phyloP scores from a whole-genome alignment of 331 rosid genomes.

The Telfairia occidentalis region DNA sequence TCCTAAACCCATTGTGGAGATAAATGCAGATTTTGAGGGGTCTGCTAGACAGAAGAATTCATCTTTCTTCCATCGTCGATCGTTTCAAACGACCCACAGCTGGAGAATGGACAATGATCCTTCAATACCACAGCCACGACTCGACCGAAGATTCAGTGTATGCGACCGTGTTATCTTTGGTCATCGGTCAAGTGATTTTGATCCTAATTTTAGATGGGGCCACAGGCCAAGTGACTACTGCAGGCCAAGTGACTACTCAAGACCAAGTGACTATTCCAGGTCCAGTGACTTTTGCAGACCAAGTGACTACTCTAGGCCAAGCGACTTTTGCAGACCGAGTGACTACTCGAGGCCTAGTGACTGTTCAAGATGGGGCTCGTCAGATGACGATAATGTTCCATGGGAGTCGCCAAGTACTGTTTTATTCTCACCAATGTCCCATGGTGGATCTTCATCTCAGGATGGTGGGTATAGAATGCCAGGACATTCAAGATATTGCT shows the following conservation, averaged over 20 bases:
- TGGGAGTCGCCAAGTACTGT: constrained; percentile 95
- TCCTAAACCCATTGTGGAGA: constrained; percentile 73
- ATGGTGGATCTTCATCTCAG: constrained; percentile 50
- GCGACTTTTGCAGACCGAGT: constrained; percentile 41
- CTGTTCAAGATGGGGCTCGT: constrained; percentile 89
- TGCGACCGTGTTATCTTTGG: constrained; percentile 89
- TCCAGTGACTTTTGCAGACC: constrained; percentile 73
- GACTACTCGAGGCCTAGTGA: constrained; percentile 39
- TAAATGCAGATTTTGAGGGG: constrained; percentile 95
- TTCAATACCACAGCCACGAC: constrained; percentile 56
- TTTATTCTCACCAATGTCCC: constrained; percentile 70
- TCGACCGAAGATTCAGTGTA: constrained; percentile 86
- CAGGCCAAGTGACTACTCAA: constrained; percentile 34
- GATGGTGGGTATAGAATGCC: constrained; percentile 79
- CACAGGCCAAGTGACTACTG: constrained; percentile 76
- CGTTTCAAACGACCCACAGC: constrained; percentile 75
- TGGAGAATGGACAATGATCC: constrained; percentile 89
- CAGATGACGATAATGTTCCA: constrained; percentile 83
- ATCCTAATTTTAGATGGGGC: constrained; percentile 67
- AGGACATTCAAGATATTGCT: constrained; percentile 78
- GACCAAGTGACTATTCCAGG: constrained; percentile 65
- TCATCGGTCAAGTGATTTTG: constrained; percentile 71
- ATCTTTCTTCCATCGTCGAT: constrained; percentile 83
- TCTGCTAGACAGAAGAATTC: constrained; percentile 89
- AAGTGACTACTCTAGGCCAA: constrained; percentile 49